Percentiles rank a stretch among this genome's conserved stretches.
phyloP scores from a whole-genome alignment of 148 eudicot species.

The Rhododendron molle region DNA sequence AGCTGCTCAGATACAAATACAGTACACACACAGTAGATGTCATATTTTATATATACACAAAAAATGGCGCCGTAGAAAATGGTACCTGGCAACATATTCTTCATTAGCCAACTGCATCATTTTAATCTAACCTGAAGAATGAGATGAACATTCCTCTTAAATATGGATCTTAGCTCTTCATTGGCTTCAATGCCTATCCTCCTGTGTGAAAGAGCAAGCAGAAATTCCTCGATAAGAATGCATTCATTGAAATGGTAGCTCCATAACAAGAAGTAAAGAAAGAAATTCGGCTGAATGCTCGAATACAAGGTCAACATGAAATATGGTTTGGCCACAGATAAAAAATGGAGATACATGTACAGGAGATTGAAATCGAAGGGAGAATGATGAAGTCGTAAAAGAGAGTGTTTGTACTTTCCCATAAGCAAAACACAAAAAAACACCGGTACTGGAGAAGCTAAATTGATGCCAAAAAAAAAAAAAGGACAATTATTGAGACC shows the following conservation, averaged over 20 bases:
- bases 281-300: background rate
- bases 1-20: background rate
- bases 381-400: background rate
- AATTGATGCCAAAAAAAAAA: background rate
- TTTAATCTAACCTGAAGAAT: slow-evolving; percentile 72
- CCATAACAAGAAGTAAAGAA: background rate
- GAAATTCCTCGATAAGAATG: background rate
- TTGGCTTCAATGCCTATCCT: slow-evolving; percentile 82
- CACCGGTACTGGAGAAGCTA: background rate
- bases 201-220: slow-evolving; percentile 24
- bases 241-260: background rate
- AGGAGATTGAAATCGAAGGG: background rate
- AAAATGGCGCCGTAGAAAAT: background rate
- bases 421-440: background rate
- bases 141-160: slow-evolving; percentile 83
- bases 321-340: background rate
- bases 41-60: background rate
- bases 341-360: background rate
- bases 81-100: background rate
- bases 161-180: slow-evolving; percentile 79
- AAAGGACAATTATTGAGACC: background rate
- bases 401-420: background rate
- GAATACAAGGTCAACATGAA: background rate
- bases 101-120: slow-evolving; percentile 18
- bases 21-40: background rate